Base-by-base conservation (phyloP, 1,139 yeast genomes). In the Yamadazyma jaroonii region DNA sequence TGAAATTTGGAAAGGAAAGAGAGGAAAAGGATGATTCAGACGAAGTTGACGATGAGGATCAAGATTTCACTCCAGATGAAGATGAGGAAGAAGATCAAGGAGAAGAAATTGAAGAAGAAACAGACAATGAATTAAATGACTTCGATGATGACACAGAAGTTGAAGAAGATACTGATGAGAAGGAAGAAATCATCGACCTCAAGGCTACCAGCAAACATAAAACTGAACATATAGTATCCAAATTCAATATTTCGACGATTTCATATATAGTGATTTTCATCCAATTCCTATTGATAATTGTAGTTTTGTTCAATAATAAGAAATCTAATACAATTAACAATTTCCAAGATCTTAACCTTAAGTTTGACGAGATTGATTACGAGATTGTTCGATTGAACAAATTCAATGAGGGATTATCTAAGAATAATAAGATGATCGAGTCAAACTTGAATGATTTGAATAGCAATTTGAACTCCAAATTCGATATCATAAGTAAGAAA, bases 381-480 rank as follows among this genome's bases (percentile, higher is more conserved):
- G 47, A 48, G 37, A 45, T 56, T 13, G 43, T 48, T 14, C 45
- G 49, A 27, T 38, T 62, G 10, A 41, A 42, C 31, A 52, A 50
- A 23, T 35, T 41, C 6, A 41, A 48, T 8, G 24, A 32, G 13
- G 42, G 41, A 11, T 29, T 54, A 6, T 36, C 46, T 13, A 38
- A 42, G 11, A 22, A 22, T 14, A 41, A 6, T 5, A 32, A 34
- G 9, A 17, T 13, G n/a, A 32, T 34, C 28, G 53, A 5, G 49
- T 45, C 25, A 27, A 50, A 44, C 23, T 42, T 43, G 11, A 55
- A 53, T 13, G 37, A 45, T 7, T 40, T 57, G 9, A 41, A 47
- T 12, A 25, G 29, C 8, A 39, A 39, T 29, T 33, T 56, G 6
- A 47, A 47, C 28, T 26, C 42, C 3, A 53, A 53, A 35, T 49